A percentile compares a stretch with the other conserved stretches of the same genome.
phyloP scores from a whole-genome alignment of 768 basidiomycete genomes.

The Lyophyllum decastes region DNA sequence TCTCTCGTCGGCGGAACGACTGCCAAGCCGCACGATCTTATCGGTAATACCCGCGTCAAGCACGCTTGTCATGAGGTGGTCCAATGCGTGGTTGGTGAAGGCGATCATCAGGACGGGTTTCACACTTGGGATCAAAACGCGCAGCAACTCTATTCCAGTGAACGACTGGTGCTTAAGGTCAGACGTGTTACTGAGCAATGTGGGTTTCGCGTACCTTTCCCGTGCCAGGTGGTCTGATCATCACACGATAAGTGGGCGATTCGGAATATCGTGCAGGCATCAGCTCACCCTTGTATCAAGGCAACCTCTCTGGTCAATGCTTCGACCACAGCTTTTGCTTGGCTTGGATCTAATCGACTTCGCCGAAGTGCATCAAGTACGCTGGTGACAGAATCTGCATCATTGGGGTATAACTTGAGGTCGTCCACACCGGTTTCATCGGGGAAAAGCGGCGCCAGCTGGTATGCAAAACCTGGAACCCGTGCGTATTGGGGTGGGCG shows the following conservation, averaged over 20 bases:
- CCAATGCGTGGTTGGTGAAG: conserved; percentile 80
- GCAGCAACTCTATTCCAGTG: conserved; percentile 69
- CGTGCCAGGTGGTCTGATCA: conserved; percentile 69
- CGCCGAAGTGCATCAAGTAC: conserved; percentile 48
- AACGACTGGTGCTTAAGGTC: conserved; percentile 45
- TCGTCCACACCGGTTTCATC: conserved; percentile 36
- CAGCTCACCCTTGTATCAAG: conserved; percentile 68
- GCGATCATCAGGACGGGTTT: conserved; percentile 57
- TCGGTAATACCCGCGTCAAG: conserved; percentile 65
- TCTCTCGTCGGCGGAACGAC: conserved; percentile 60
- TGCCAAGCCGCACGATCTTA: conserved; percentile 68
- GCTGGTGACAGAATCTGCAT: conserved; percentile 42
- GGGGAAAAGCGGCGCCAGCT: conserved; percentile 56
- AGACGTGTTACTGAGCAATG: neutral
- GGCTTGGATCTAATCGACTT: conserved; percentile 69
- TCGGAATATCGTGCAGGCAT: neutral
- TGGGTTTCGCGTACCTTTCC: conserved; percentile 55
- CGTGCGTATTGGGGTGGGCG: conserved; percentile 56
- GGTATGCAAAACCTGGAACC: conserved; percentile 55
- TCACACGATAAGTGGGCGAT: neutral
- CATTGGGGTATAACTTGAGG: conserved; percentile 40
- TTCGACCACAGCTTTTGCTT: conserved; percentile 69
- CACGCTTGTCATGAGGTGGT: conserved; percentile 67
- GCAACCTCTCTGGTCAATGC: conserved; percentile 59
- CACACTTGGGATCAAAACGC: conserved; percentile 55